A percentile compares a stretch with the other conserved stretches of the same genome.
phyloP scores from a whole-genome alignment of 345 rosid genomes.

The Camelina sativa region DNA sequence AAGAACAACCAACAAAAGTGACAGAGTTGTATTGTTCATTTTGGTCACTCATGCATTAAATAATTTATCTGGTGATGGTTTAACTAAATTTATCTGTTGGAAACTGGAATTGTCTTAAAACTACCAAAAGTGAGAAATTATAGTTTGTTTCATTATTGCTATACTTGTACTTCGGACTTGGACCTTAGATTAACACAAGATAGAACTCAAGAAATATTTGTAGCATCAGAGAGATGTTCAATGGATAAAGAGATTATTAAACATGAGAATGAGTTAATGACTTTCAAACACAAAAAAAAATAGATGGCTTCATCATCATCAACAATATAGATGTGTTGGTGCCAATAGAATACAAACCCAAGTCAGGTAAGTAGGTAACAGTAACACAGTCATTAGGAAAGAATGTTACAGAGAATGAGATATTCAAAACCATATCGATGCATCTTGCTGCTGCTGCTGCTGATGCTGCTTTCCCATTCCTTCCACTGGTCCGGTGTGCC shows the following conservation, averaged over 20 bases:
- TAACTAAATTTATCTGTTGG: background rate
- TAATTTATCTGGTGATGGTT: background rate
- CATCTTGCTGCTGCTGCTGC: constrained; percentile 58
- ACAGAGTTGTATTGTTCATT: constrained; percentile 6
- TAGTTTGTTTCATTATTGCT: background rate
- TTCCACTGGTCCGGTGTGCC: constrained; percentile 57
- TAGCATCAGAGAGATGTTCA: background rate
- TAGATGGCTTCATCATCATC: constrained; percentile 39
- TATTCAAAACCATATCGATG: constrained; percentile 63
- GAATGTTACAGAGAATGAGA: constrained; percentile 31
- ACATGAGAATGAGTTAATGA: constrained; percentile 17
- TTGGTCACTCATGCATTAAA: constrained; percentile 12
- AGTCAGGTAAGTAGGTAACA: constrained; percentile 24
- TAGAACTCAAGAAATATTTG: constrained; percentile 7
- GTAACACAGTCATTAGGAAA: constrained; percentile 27
- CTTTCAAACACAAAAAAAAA: constrained; percentile 6
- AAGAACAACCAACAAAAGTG: constrained; percentile 38
- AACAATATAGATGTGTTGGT: constrained; percentile 38
- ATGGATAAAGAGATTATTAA: constrained; percentile 27
- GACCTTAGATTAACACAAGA: background rate
- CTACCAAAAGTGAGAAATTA: background rate
- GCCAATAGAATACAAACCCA: constrained; percentile 37
- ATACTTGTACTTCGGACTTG: background rate
- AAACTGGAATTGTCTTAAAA: background rate
- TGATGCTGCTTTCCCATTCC: constrained; percentile 47